Evolutionary conservation across 75 land plant species (phyloP).

Genomic region (Gnetum montanum): DNA sequence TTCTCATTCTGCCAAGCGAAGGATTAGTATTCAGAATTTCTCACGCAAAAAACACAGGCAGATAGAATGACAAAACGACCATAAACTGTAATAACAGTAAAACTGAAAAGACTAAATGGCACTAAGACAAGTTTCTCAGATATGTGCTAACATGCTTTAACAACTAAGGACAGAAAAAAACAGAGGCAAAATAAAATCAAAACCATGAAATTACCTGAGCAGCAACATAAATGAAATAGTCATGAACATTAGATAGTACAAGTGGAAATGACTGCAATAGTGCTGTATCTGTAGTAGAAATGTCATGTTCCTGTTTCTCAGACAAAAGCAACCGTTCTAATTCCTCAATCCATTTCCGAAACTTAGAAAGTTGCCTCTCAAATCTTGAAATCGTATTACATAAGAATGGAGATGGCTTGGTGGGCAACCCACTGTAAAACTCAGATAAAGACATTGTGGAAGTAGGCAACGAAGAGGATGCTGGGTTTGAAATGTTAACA

Average conservation of each 20-base stretch:
- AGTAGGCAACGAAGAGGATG: conserved; percentile 16
- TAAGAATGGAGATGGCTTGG: conserved; percentile 76
- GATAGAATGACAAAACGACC: too few relatives aligned
- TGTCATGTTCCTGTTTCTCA: conserved; percentile 29
- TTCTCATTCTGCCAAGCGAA: too few relatives aligned
- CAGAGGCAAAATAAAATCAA: too few relatives aligned
- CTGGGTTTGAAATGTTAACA: conserved; percentile 6
- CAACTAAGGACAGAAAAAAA: too few relatives aligned
- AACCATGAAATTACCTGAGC: conserved; percentile 60
- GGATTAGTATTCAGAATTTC: too few relatives aligned
- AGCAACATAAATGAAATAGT: conserved; percentile 87
- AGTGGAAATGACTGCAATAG: conserved; percentile 76
- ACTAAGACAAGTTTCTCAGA: too few relatives aligned
- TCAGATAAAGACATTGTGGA: conserved; percentile 41
- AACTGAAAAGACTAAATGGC: too few relatives aligned
- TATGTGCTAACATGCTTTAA: too few relatives aligned
- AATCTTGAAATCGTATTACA: conserved; percentile 73
- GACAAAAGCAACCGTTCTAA: conserved; percentile 68
- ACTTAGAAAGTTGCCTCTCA: conserved; percentile 74
- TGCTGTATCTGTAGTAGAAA: conserved; percentile 20
- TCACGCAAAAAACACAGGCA: too few relatives aligned
- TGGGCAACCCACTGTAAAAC: conserved; percentile 87
- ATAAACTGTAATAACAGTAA: too few relatives aligned
- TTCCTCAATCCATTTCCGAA: conserved; percentile 86
- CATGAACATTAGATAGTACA: conserved; percentile 80